Conservation (phyloP, 805 yeast species). For the Grigorovia yakushimaensis region DNA sequence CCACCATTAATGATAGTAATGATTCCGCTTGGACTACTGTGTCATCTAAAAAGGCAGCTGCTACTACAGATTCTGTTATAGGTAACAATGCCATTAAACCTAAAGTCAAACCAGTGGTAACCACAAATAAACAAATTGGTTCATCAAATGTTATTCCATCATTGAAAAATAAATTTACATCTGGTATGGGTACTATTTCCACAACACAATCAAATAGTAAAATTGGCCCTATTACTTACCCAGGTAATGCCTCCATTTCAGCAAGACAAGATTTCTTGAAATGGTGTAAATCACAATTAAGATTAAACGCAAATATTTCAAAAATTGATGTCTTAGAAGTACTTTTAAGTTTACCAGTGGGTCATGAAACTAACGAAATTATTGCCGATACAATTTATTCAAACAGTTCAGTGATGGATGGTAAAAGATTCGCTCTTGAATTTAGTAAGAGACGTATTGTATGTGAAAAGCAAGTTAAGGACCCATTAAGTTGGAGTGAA, state of each 20-base stretch:
- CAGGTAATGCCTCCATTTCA: slow-evolving; percentile 30
- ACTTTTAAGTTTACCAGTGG: slow-evolving; percentile 69
- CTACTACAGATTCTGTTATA: slow-evolving; percentile 7
- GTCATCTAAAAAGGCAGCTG: slow-evolving; percentile 20
- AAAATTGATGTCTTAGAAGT: slow-evolving; percentile 71
- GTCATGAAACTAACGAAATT: slow-evolving; percentile 66
- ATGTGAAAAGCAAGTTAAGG: slow-evolving; percentile 48
- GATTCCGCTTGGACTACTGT: slow-evolving; percentile 25
- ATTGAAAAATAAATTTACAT: slow-evolving; percentile 13
- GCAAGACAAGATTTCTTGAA: slow-evolving; percentile 52
- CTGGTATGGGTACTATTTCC: slow-evolving; percentile 1
- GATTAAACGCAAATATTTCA: slow-evolving; percentile 65
- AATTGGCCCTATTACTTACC: slow-evolving; percentile 13
- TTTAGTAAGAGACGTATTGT: slow-evolving; percentile 67
- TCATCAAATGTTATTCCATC: slow-evolving; percentile 24
- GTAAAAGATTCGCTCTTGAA: slow-evolving; percentile 87
- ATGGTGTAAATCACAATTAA: slow-evolving; percentile 65
- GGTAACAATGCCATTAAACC: slow-evolving; percentile 15
- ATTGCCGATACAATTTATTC: slow-evolving; percentile 89
- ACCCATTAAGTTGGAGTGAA: slow-evolving; percentile 61
- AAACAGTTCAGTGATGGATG: slow-evolving; percentile 84
- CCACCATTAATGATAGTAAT: slow-evolving; percentile 4
- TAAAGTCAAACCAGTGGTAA: slow-evolving; percentile 5
- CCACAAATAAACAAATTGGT: slow-evolving; percentile 13
- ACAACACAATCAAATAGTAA: slow-evolving; percentile 5